A percentile compares a stretch with the other conserved stretches of the same genome.
These are phyloP conservation scores for Sarcomyxa edulis DNA, from an alignment of 768 basidiomycete species.

Conservation along the genomic window DNA sequence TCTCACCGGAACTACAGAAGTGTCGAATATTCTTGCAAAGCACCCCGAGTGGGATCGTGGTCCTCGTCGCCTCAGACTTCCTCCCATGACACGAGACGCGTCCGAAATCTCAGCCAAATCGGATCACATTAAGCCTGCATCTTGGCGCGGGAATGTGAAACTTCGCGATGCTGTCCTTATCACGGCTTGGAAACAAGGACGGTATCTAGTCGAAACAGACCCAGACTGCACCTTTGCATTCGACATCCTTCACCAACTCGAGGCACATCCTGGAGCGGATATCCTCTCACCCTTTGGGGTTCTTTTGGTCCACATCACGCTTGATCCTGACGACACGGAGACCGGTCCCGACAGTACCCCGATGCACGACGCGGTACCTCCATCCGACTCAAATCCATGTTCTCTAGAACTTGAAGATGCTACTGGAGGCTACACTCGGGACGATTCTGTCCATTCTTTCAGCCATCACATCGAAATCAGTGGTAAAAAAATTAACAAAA, in stretches of 20 bases:
- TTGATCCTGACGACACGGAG: conserved; percentile 3
- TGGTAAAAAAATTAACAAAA: conserved; percentile 7
- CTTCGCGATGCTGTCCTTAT: conserved; percentile 18
- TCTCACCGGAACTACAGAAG: conserved; percentile 24
- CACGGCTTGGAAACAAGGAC: conserved; percentile 26
- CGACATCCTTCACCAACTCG: conserved; percentile 1
- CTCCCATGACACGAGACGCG: conserved; percentile 17
- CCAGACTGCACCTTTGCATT: conserved; percentile 7
- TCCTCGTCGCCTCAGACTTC: conserved; percentile 27
- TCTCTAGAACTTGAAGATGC: conserved; percentile 5
- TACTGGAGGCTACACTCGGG: background rate
- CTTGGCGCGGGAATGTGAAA: conserved; percentile 25
- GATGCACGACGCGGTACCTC: background rate
- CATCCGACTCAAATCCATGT: background rate
- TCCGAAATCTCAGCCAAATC: conserved; percentile 13
- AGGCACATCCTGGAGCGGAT: background rate
- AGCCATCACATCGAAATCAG: background rate
- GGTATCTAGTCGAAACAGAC: conserved; percentile 11
- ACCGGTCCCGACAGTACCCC: background rate
- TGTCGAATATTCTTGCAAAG: conserved; percentile 27
- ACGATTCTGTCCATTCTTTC: background rate
- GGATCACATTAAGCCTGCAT: conserved; percentile 31
- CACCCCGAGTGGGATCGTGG: conserved; percentile 32
- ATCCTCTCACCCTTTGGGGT: conserved; percentile 11
- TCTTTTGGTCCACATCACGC: conserved; percentile 1